Conservation (phyloP, 2,329 filamentous ascomycete genomes). For the Lecanicillium sp. region DNA sequence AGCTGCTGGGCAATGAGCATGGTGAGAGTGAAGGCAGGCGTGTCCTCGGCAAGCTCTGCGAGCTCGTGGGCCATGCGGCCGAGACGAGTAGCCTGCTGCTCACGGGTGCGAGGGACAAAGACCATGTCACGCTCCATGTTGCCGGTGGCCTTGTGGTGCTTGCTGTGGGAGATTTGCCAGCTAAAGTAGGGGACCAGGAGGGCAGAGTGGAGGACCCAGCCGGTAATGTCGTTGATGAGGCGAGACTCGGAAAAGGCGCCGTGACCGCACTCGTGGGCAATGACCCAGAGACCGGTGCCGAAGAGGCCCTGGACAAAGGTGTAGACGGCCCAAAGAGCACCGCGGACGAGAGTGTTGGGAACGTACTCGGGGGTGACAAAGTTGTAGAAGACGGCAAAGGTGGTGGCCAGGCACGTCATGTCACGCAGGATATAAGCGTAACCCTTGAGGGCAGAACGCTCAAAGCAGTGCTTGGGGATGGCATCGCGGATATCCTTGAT, state of each 20-base stretch:
- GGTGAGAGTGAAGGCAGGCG: slow-evolving; percentile 70
- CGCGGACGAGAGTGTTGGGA: slow-evolving; percentile 59
- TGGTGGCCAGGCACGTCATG: slow-evolving; percentile 59
- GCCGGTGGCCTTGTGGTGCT: slow-evolving; percentile 98
- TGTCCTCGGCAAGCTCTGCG: slow-evolving; percentile 86
- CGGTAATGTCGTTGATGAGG: slow-evolving; percentile 81
- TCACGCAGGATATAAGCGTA: slow-evolving; percentile 82
- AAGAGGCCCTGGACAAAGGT: slow-evolving; percentile 86
- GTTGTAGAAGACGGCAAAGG: slow-evolving; percentile 83
- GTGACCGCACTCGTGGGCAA: slow-evolving; percentile 97
- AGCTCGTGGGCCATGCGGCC: slow-evolving; percentile 74
- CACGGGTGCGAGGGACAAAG: slow-evolving; percentile 87
- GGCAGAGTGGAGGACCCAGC: slow-evolving; percentile 82
- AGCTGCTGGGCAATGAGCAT: slow-evolving; percentile 80
- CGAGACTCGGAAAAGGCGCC: slow-evolving; percentile 93
- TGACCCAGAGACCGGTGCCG: slow-evolving; percentile 88
- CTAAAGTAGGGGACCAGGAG: slow-evolving; percentile 96
- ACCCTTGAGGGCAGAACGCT: slow-evolving; percentile 70
- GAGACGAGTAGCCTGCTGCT: slow-evolving; percentile 67
- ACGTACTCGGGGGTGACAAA: slow-evolving; percentile 81
- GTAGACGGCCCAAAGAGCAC: slow-evolving; percentile 54
- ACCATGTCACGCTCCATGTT: slow-evolving; percentile 99
- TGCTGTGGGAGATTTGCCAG: slow-evolving; percentile 98
- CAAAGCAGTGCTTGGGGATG: slow-evolving; percentile 94
- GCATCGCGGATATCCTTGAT: slow-evolving; percentile 97